phyloP scores from a whole-genome alignment of 2,329 filamentous ascomycete genomes.

The Fusarium mangiferae region DNA sequence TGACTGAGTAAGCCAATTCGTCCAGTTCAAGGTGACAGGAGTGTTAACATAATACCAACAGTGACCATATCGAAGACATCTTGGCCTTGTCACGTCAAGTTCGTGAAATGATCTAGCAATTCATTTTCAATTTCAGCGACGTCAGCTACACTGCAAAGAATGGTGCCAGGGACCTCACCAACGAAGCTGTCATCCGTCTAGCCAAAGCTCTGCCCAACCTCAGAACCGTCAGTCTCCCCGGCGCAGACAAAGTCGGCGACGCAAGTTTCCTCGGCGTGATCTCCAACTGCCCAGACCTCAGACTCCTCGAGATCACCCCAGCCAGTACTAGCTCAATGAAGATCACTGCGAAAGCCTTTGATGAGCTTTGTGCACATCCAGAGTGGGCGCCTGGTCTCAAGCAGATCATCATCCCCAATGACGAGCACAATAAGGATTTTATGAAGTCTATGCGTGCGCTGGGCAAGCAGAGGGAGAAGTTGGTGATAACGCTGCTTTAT shows the following conservation, averaged over 20 bases:
- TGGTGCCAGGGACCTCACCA: background rate
- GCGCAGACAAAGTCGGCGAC: background rate
- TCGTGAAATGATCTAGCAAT: background rate
- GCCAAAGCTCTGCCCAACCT: background rate
- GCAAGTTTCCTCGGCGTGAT: background rate
- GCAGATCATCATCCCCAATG: background rate
- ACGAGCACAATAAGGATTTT: background rate
- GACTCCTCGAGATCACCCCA: constrained; percentile 1
- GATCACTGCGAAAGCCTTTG: background rate
- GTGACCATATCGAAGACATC: background rate
- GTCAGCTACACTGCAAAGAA: background rate
- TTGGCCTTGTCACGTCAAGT: background rate
- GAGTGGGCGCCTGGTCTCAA: constrained; percentile 21
- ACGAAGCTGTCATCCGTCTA: background rate
- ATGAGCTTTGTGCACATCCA: constrained; percentile 6
- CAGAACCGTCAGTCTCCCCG: background rate
- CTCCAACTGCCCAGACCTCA: background rate
- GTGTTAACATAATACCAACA: accelerated
- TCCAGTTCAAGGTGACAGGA: background rate
- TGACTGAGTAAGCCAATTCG: background rate
- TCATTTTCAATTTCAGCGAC: background rate
- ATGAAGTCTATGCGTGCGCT: constrained; percentile 29
- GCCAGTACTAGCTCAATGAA: accelerated
- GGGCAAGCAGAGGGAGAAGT: background rate
- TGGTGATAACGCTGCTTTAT: background rate